Evolutionary conservation across 2,329 filamentous ascomycete genomes (phyloP).

Genomic region (Clonostachys rosea): DNA sequence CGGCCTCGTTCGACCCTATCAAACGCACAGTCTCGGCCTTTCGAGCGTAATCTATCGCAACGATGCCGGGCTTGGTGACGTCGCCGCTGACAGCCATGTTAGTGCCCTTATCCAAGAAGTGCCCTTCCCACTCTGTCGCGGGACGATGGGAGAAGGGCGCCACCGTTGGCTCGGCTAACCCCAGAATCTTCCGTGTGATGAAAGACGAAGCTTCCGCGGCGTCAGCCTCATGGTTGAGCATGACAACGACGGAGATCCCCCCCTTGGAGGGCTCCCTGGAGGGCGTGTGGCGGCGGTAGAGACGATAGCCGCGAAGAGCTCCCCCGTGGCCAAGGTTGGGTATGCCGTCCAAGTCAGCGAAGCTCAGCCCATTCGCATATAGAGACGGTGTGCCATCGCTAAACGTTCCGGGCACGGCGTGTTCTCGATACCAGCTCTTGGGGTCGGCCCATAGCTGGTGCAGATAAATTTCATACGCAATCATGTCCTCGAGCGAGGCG

Average conservation of each 20-base stretch:
- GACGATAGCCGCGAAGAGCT: background rate
- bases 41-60: no score
- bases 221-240: background rate
- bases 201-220: background rate
- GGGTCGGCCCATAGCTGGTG: background rate
- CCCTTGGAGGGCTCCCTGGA: background rate
- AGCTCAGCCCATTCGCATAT: background rate
- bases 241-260: background rate
- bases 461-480: background rate
- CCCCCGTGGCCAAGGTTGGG: background rate
- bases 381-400: background rate
- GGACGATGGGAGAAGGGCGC: background rate
- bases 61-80: background rate
- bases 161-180: background rate
- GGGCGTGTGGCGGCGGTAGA: background rate
- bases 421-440: background rate
- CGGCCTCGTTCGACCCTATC: no score
- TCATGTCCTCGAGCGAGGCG: background rate
- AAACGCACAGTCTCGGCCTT: no score
- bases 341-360: background rate
- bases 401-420: background rate
- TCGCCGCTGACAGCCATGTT: background rate
- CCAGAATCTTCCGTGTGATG: background rate
- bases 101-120: background rate
- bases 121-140: background rate